phyloP scores from a whole-genome alignment of 768 basidiomycete genomes.

The Myochromella boudieri region DNA sequence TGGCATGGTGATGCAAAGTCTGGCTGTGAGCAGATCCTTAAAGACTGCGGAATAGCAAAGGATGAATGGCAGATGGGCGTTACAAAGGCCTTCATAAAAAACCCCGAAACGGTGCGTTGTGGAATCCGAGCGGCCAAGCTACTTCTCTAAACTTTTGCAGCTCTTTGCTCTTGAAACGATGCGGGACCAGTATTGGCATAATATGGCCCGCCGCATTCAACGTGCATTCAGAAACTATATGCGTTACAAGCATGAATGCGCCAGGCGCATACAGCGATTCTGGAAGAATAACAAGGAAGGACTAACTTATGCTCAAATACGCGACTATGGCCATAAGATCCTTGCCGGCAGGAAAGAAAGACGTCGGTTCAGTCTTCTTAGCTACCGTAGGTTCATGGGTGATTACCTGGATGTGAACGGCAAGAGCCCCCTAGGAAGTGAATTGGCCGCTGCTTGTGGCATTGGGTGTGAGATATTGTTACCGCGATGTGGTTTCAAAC shows the following conservation, averaged over 20 bases:
- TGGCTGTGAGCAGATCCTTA: conserved; percentile 90
- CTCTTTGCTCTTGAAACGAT: conserved; percentile 98
- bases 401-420: conserved; percentile 94
- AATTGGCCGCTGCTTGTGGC: conserved; percentile 69
- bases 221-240: conserved; percentile 95
- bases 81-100: conserved; percentile 99
- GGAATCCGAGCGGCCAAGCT: neutral
- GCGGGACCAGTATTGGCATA: conserved; percentile 99
- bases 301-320: conserved; percentile 82
- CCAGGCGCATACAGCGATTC: conserved; percentile 92
- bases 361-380: conserved; percentile 87
- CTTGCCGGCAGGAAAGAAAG: conserved; percentile 92
- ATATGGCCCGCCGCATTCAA: conserved; percentile 97
- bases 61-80: conserved; percentile 99
- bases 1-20: conserved; percentile 91
- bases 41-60: conserved; percentile 91
- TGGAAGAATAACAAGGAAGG: conserved; percentile 98
- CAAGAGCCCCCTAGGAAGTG: conserved; percentile 72
- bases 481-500: neutral
- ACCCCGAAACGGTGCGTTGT: conserved; percentile 85
- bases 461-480: conserved; percentile 60
- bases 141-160: conserved; percentile 38
- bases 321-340: conserved; percentile 95
- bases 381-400: conserved; percentile 92
- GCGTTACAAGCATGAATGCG: conserved; percentile 94